Base-by-base conservation (phyloP, 2,329 filamentous ascomycete genomes). In the Calonectria pseudoturangicola region DNA sequence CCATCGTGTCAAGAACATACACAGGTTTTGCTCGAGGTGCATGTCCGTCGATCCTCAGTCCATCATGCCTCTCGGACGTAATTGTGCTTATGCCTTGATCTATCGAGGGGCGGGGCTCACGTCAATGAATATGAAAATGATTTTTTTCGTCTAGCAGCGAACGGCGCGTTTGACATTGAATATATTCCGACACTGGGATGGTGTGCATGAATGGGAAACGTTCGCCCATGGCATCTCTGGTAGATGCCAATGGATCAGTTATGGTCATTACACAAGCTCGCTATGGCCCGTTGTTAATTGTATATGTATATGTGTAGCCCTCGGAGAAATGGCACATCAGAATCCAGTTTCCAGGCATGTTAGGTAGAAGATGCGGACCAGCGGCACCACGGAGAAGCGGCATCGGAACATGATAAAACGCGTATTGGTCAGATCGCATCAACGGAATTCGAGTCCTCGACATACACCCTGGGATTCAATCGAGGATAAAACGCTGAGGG, bases 351-450 rank as follows among this genome's bases (percentile, higher is more conserved):
- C 58, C 50, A 41, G 69, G n/a, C 30, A 62, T 51, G 25, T 47
- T 56, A 25, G 47, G 47, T 36, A 28, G 33, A 50, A 27, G 36
- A n/a, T 18, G 30, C 60, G 69, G 69, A 45, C 64, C 69, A 71
- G 36, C 66, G 56, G 58, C 47, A 47, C 33, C 2, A 62, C 56
- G 63, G 63, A 45, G 64, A 47, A 54, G 18, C 30, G 63, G 39
- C 56, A 13, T 48, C 30, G 28, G 27, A 12, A 27, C 30, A 47
- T n/a, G 36, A 45, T 13, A 18, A 25, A 10, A 51, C 27, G 50
- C 36, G 60, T 39, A 33, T 33, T 33, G 66, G 39, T 9, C 39
- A 41, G 27, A 18, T 70, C 68, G 60, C 60, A 70, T 66, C 60
- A 70, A 60, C 30, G 68, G 50, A 60, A 25, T 70, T 28, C 9